A percentile compares a stretch with the other conserved stretches of the same genome.
These are phyloP conservation scores for Ceratocystis smalleyi DNA, from an alignment of 2,329 filamentous ascomycete species.

Conservation along the genomic window DNA sequence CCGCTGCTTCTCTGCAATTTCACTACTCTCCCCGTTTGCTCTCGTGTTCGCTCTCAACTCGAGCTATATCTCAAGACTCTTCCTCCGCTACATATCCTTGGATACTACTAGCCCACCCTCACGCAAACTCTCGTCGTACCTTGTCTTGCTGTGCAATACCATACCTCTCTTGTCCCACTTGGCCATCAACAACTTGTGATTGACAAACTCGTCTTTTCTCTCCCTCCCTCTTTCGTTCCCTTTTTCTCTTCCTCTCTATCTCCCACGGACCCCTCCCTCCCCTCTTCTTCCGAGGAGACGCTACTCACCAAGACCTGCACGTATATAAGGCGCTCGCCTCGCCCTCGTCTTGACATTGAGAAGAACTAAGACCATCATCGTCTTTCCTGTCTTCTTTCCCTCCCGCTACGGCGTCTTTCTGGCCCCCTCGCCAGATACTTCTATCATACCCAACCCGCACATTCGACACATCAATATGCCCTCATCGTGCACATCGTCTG, in stretches of 20 bases:
- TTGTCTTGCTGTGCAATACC: slow-evolving; percentile 5
- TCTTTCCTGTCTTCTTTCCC: background rate
- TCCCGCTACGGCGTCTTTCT: background rate
- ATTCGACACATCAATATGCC: slow-evolving; percentile 27
- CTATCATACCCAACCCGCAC: background rate
- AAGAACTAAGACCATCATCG: background rate
- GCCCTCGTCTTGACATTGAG: background rate
- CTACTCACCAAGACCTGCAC: background rate
- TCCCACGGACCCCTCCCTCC: background rate
- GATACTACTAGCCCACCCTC: background rate
- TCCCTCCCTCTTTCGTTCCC: background rate
- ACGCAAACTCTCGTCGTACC: background rate
- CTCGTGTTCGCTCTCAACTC: background rate
- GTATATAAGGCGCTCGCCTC: background rate
- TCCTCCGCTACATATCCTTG: background rate
- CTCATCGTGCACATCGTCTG: slow-evolving; percentile 26
- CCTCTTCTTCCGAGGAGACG: background rate
- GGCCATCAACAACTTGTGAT: background rate
- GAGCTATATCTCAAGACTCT: background rate
- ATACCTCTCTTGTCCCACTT: background rate
- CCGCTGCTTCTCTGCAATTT: background rate
- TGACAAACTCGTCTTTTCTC: background rate
- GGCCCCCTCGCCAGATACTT: background rate
- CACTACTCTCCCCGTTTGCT: background rate
- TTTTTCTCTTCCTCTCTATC: background rate